phyloP scores from a whole-genome alignment of 805 yeast genomes.

The Candida caryicola region DNA sequence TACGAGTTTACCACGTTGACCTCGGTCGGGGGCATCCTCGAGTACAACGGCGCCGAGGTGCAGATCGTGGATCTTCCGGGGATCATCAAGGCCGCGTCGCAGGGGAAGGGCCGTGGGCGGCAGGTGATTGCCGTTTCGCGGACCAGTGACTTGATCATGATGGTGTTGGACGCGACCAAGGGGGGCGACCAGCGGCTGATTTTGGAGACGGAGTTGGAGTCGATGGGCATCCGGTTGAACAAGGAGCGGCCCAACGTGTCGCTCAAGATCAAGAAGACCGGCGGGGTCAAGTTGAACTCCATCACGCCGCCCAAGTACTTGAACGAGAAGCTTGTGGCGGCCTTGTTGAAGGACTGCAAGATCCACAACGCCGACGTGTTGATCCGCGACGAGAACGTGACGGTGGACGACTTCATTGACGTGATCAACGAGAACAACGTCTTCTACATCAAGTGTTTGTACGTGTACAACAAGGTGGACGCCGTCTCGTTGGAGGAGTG shows the following conservation, averaged over 20 bases:
- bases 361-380: slow-evolving; percentile 92
- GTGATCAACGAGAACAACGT: slow-evolving; percentile 84
- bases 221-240: slow-evolving; percentile 90
- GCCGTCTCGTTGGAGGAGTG: slow-evolving; percentile 94
- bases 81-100: slow-evolving; percentile 93
- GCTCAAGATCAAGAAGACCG: slow-evolving; percentile 77
- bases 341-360: slow-evolving; percentile 79
- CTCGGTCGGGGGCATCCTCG: slow-evolving; percentile 93
- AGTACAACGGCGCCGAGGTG: slow-evolving; percentile 94
- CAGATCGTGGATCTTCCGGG: slow-evolving; percentile 98
- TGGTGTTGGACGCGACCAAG: slow-evolving; percentile 95
- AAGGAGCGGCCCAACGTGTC: slow-evolving; percentile 74
- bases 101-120: slow-evolving; percentile 96
- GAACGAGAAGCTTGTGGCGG: slow-evolving; percentile 75
- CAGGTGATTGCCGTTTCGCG: slow-evolving; percentile 96
- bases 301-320: slow-evolving; percentile 78
- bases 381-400: slow-evolving; percentile 81
- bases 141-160: slow-evolving; percentile 87
- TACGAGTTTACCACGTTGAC: slow-evolving; percentile 96
- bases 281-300: slow-evolving; percentile 84
- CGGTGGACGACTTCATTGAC: slow-evolving; percentile 91
- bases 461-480: slow-evolving; percentile 93
- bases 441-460: slow-evolving; percentile 85
- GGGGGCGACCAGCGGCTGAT: slow-evolving; percentile 85
- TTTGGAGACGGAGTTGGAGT: slow-evolving; percentile 83